Percentiles rank a stretch among this genome's conserved stretches.
phyloP scores from a whole-genome alignment of 306 rosid genomes.

The Vigna trinervia region DNA sequence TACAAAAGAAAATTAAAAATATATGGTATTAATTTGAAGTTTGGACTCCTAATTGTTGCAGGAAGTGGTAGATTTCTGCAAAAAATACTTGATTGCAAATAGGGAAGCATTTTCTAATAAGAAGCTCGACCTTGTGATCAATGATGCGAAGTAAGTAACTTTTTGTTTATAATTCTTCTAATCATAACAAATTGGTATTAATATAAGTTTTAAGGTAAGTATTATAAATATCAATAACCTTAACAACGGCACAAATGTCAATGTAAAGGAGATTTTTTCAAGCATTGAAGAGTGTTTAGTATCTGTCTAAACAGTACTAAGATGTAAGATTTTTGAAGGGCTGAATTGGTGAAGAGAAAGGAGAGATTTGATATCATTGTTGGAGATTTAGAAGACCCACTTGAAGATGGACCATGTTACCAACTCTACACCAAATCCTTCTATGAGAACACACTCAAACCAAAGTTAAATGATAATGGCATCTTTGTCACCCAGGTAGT shows the following conservation, averaged over 20 bases:
- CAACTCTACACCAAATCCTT: constrained; percentile 92
- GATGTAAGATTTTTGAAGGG: constrained; percentile 48
- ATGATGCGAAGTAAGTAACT: constrained; percentile 78
- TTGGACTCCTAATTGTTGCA: constrained; percentile 40
- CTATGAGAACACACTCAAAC: constrained; percentile 73
- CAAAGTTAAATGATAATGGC: constrained; percentile 80
- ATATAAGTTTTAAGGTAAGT: too few species aligned
- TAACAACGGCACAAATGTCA: too few species aligned
- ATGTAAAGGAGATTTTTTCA: neutral
- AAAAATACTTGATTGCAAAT: constrained; percentile 66
- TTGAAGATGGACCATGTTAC: constrained; percentile 94
- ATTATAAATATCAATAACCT: too few species aligned
- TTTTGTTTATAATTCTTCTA: neutral
- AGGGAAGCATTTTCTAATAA: constrained; percentile 67
- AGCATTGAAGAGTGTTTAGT: neutral
- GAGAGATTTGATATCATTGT: constrained; percentile 77
- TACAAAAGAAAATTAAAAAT: neutral
- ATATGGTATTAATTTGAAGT: neutral
- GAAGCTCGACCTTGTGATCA: constrained; percentile 79
- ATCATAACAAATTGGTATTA: neutral
- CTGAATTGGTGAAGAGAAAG: constrained; percentile 67
- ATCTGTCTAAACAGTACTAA: neutral
- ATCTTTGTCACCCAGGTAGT: constrained; percentile 92
- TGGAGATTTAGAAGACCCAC: constrained; percentile 95
- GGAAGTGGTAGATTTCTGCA: constrained; percentile 92